Evolutionary conservation across 768 basidiomycete species (phyloP).

Genomic region (Mycena floridula): DNA sequence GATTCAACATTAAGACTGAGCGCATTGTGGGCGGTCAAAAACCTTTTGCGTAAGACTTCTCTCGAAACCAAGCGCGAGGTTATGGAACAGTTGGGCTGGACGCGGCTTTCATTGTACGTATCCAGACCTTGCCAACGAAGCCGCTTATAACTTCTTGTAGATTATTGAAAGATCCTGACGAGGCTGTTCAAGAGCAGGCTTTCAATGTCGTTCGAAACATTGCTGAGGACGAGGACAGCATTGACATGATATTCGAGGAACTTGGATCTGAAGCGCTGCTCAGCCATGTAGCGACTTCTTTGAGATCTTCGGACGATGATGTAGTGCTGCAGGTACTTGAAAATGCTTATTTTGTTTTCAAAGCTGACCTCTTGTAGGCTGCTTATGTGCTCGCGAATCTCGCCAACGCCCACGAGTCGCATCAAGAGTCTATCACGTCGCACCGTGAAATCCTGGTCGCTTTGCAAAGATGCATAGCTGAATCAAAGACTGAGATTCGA

Average conservation of each 20-base stretch:
- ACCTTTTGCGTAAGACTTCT: slow-evolving; percentile 61
- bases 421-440: slow-evolving; percentile 47
- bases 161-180: slow-evolving; percentile 46
- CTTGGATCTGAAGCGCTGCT: slow-evolving; percentile 43
- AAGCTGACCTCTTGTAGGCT: slow-evolving; percentile 27
- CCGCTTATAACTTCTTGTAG: slow-evolving; percentile 24
- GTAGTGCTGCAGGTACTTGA: slow-evolving; percentile 44
- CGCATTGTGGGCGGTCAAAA: slow-evolving; percentile 85
- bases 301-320: slow-evolving; percentile 47
- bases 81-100: slow-evolving; percentile 69
- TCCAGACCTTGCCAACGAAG: neutral
- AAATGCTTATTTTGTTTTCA: neutral
- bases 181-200: slow-evolving; percentile 63
- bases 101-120: slow-evolving; percentile 3
- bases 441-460: slow-evolving; percentile 46
- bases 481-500: slow-evolving; percentile 51
- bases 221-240: slow-evolving; percentile 58
- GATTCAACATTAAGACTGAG: slow-evolving; percentile 59
- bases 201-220: slow-evolving; percentile 63
- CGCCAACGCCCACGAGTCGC: slow-evolving; percentile 47
- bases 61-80: slow-evolving; percentile 57
- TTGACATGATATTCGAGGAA: slow-evolving; percentile 51
- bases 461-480: slow-evolving; percentile 53
- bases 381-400: slow-evolving; percentile 64
- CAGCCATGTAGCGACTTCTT: slow-evolving; percentile 35